phyloP scores from a whole-genome alignment of 202 grass and related monocot genomes.

The Setaria viridis region DNA sequence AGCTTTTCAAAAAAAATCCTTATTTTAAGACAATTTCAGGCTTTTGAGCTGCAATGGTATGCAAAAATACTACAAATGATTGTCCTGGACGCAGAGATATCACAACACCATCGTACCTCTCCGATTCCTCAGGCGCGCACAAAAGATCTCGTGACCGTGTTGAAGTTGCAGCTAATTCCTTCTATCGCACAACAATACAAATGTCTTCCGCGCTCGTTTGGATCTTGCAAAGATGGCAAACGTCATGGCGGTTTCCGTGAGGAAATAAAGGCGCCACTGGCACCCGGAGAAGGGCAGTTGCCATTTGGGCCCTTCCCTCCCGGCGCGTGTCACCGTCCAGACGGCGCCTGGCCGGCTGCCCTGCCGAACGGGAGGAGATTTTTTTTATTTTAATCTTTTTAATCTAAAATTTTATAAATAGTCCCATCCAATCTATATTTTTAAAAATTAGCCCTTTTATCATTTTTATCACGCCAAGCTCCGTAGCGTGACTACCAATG shows the following conservation, averaged over 20 bases:
- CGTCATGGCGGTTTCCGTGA: not conserved
- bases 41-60: not conserved
- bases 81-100: not conserved
- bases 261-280: not conserved
- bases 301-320: not conserved
- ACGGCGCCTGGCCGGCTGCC: not conserved
- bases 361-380: not conserved
- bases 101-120: not conserved
- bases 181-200: not conserved
- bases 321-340: not conserved
- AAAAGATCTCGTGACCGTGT: slow-evolving; percentile 21
- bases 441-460: too few species aligned
- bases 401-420: too few species aligned
- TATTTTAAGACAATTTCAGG: not conserved
- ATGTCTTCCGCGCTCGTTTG: not conserved
- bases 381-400: too few species aligned
- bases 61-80: not conserved
- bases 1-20: too few species aligned
- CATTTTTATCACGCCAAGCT: too few species aligned
- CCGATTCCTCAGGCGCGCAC: not conserved
- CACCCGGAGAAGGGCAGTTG: not conserved
- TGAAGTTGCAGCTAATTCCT: not conserved
- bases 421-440: too few species aligned
- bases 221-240: not conserved
- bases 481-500: too few species aligned